phyloP scores from a whole-genome alignment of 202 grass and related monocot species.

The Bolboschoenoplectus hybrid region DNA sequence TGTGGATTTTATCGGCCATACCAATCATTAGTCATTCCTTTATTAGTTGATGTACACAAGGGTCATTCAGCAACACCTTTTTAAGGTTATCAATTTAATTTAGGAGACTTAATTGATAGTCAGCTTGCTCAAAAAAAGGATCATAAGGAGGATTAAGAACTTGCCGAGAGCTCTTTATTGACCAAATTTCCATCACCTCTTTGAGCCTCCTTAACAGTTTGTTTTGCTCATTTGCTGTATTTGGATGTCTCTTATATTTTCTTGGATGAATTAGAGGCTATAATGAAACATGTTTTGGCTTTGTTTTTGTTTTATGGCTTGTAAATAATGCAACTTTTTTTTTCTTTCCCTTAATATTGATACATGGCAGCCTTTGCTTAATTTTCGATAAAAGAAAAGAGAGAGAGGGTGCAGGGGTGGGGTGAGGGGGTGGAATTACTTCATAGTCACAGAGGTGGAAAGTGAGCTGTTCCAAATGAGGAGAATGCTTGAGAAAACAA shows the following conservation, averaged over 20 bases:
- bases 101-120: too few relatives aligned
- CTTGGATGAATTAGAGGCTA: not conserved
- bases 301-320: not conserved
- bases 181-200: not conserved
- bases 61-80: not conserved
- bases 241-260: not conserved
- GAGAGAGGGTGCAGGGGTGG: not conserved
- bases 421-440: not conserved
- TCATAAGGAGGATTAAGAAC: not conserved
- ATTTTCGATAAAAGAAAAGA: not conserved
- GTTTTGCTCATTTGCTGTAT: not conserved
- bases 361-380: not conserved
- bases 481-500: slow-evolving; percentile 23
- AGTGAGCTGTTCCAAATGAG: slow-evolving; percentile 9
- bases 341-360: not conserved
- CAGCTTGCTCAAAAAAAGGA: too few relatives aligned
- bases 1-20: not conserved
- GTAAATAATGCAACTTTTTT: not conserved
- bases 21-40: not conserved
- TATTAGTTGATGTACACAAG: not conserved
- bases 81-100: too few relatives aligned
- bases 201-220: too few relatives aligned
- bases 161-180: not conserved
- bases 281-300: not conserved
- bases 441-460: not conserved